These are phyloP conservation scores for Globisporangium camurandrum DNA, from an alignment of 352 stramenopile species.

Conservation along the genomic window DNA sequence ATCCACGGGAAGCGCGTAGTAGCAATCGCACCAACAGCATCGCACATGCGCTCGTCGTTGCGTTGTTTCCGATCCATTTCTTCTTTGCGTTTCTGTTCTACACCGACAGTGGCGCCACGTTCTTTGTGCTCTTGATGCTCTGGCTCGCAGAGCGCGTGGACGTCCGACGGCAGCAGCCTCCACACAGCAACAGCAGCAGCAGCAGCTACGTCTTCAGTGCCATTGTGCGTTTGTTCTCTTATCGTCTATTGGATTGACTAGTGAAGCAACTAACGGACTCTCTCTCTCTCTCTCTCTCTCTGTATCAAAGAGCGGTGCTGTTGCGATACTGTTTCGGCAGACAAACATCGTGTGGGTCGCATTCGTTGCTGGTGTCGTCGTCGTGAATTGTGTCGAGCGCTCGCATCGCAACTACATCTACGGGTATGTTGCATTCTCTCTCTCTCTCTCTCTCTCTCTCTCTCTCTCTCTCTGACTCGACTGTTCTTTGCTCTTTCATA, in stretches of 20 bases:
- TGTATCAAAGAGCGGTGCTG: slow-evolving; percentile 39
- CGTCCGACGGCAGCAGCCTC: slow-evolving; percentile 25
- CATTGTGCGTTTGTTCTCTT: slow-evolving; percentile 35
- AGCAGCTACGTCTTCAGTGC: slow-evolving; percentile 53
- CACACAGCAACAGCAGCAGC: too few species aligned
- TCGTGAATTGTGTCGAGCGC: slow-evolving; percentile 65
- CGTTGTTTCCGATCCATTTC: slow-evolving; percentile 75
- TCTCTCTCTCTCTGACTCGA: not conserved
- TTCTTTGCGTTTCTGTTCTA: slow-evolving; percentile 90
- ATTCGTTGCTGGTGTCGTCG: slow-evolving; percentile 71
- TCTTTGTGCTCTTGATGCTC: slow-evolving; percentile 86
- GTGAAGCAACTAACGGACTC: too few species aligned
- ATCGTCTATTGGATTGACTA: too few species aligned
- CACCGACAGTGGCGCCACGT: slow-evolving; percentile 80
- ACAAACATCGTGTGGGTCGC: slow-evolving; percentile 90
- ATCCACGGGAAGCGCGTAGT: slow-evolving; percentile 26
- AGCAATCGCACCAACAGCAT: too few species aligned
- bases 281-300: not conserved
- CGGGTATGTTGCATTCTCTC: slow-evolving; percentile 32
- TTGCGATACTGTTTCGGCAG: slow-evolving; percentile 82
- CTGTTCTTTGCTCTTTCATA: too few species aligned
- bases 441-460: not conserved
- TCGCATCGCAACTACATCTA: slow-evolving; percentile 64
- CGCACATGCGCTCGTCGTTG: slow-evolving; percentile 64
- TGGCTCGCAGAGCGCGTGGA: slow-evolving; percentile 51